A percentile compares a stretch with the other conserved stretches of the same genome.
phyloP scores from a whole-genome alignment of 2,329 filamentous ascomycete genomes.

The Arthrocladium fulminans region DNA sequence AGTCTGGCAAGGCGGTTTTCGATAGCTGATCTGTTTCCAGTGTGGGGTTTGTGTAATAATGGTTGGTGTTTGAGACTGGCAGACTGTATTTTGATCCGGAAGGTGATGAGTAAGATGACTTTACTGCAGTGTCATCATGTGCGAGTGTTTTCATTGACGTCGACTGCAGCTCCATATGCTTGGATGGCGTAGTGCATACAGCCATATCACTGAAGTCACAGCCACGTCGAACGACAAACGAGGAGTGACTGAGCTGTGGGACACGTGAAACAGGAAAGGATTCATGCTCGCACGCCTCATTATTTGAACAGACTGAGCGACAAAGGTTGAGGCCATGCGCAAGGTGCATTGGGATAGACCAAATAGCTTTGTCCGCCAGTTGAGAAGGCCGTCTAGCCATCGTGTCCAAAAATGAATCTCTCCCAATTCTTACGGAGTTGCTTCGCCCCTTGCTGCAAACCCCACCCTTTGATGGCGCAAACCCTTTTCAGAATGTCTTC shows the following conservation, averaged over 20 bases:
- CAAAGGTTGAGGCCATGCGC: background rate
- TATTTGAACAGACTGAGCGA: background rate
- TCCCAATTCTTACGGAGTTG: slow-evolving; percentile 66
- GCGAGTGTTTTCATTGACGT: background rate
- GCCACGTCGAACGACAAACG: background rate
- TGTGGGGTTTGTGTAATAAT: background rate
- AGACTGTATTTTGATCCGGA: background rate
- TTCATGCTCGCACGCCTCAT: background rate
- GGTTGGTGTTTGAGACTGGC: background rate
- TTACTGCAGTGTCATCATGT: background rate
- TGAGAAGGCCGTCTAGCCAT: background rate
- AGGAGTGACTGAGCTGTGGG: background rate
- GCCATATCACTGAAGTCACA: background rate
- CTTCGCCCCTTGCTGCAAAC: slow-evolving; percentile 59
- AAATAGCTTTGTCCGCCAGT: background rate
- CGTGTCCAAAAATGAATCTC: slow-evolving; percentile 59
- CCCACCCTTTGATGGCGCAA: slow-evolving; percentile 71
- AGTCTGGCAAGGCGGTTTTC: no score
- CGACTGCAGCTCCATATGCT: background rate
- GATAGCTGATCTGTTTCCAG: background rate
- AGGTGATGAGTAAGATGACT: background rate
- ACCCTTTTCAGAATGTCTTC: slow-evolving; percentile 68
- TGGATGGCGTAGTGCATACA: background rate
- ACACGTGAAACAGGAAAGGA: background rate
- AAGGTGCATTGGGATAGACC: no score